Base-by-base conservation (phyloP, 192 early-diverging fungal species). In the Linnemannia hyalina region DNA sequence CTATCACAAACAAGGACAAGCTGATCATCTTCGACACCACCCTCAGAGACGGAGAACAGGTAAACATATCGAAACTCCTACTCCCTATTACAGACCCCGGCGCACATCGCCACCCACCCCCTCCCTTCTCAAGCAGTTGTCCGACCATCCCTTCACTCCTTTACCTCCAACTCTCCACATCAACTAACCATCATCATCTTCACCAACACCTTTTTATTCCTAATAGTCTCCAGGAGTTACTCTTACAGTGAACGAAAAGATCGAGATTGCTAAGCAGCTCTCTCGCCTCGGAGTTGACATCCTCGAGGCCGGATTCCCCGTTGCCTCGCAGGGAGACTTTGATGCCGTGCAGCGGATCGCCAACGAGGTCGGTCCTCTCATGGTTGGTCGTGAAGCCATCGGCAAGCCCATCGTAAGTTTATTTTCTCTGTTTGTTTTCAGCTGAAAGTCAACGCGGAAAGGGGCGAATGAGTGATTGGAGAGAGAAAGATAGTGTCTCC, bases 21-120 rank as follows among this genome's bases (percentile, higher is more conserved):
- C 92, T 98, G 7, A 96, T 98, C 80, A 94, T 99, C 78, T 98
- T 98, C 82, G 97, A 99, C 85, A 99, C 98, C 9, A 97, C 97
- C 57, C 95, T 99, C 36, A 94, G 98, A 80, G 98, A 99, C 85
- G 98, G 98, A 70, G 98, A 99, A 88, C 97, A 96, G 93, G 95
- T 95, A 90, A 29, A 55, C 44, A 63, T 65, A 49, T 35, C 70
- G 20, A 69, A 20, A 70, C 70, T 38, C 70, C 46, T 26, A 46
- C 52, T 40, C 52, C 36, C 68, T 57, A 52, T 73, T 72, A 6
- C 47, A 9, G 44, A 32, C 68, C 38, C 18, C 44, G 55, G 75
- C 16, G 16, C 29, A 44, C 29, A 16, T 68, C 32, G 55, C 46
- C 46, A 47, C n/a, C 11, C 22, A 70, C 6, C 23, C 18, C 70